These are phyloP conservation scores for Glycine tomentella DNA, from an alignment of 306 rosid species.

Conservation along the genomic window DNA sequence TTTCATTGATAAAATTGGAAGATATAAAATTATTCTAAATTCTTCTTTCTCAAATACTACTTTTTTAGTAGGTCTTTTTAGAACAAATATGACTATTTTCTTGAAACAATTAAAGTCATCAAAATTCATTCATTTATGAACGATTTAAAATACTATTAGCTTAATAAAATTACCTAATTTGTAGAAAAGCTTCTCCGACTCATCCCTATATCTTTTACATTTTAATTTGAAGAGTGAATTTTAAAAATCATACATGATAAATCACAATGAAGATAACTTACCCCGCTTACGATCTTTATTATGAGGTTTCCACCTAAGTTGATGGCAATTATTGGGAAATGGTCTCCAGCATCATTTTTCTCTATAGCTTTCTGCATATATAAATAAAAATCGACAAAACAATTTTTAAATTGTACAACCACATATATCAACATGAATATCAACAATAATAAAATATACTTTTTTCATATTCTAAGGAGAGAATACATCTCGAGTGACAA, in stretches of 20 bases:
- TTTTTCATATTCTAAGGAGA: background rate
- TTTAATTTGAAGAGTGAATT: background rate
- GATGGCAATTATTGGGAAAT: slow-evolving; percentile 73
- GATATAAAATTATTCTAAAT: too few relatives aligned
- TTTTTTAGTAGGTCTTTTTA: background rate
- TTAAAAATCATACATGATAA: background rate
- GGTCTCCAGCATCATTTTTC: slow-evolving; percentile 81
- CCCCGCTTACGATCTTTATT: slow-evolving; percentile 74
- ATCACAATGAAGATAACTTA: slow-evolving; percentile 43
- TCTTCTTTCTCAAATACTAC: too few relatives aligned
- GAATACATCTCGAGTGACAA: background rate
- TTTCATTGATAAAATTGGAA: too few relatives aligned
- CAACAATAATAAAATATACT: background rate
- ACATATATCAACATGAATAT: background rate
- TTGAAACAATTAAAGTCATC: background rate
- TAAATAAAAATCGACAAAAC: background rate
- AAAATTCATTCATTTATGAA: background rate
- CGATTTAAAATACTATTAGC: background rate
- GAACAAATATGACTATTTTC: too few relatives aligned
- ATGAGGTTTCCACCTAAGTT: slow-evolving; percentile 84
- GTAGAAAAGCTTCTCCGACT: background rate
- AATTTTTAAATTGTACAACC: slow-evolving; percentile 4
- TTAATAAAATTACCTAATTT: background rate
- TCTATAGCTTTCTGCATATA: slow-evolving; percentile 68
- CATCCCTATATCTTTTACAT: background rate